phyloP scores from a whole-genome alignment of 2,329 filamentous ascomycete genomes.

The Calonectria naviculata region DNA sequence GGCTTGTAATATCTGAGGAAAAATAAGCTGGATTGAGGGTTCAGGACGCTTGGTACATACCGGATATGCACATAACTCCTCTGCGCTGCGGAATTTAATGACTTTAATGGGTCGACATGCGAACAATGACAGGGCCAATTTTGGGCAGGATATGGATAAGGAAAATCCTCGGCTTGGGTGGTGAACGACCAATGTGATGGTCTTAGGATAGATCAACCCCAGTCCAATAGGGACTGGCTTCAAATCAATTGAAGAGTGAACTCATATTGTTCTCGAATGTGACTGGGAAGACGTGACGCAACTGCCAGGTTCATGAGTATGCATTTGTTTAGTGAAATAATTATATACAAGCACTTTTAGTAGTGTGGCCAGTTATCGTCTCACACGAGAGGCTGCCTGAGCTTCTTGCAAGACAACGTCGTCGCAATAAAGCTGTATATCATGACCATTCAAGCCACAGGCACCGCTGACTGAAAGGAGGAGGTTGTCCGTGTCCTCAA shows the following conservation, averaged over 20 bases:
- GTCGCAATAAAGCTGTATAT: neutral
- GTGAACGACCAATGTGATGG: neutral
- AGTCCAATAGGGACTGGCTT: slow-evolving; percentile 3
- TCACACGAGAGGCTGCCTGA: neutral
- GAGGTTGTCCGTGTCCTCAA: neutral
- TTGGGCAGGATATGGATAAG: slow-evolving; percentile 3
- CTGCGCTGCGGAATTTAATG: slow-evolving; percentile 27
- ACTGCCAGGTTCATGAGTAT: neutral
- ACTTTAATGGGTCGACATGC: slow-evolving; percentile 37
- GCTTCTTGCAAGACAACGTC: neutral
- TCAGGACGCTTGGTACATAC: slow-evolving; percentile 24
- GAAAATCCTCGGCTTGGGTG: neutral
- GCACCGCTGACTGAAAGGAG: neutral
- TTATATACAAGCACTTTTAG: neutral
- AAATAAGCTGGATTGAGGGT: slow-evolving; percentile 8
- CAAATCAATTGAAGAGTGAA: neutral
- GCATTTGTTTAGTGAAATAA: neutral
- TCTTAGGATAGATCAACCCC: slow-evolving; percentile 5
- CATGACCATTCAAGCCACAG: neutral
- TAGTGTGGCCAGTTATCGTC: neutral
- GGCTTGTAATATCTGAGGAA: slow-evolving; percentile 5
- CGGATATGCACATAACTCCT: slow-evolving; percentile 19
- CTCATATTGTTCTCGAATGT: neutral
- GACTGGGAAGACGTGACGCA: neutral
- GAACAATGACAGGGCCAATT: slow-evolving; percentile 26